Base-by-base conservation (phyloP, 1,139 yeast genomes). In the Debaryomyces nepalensis region DNA sequence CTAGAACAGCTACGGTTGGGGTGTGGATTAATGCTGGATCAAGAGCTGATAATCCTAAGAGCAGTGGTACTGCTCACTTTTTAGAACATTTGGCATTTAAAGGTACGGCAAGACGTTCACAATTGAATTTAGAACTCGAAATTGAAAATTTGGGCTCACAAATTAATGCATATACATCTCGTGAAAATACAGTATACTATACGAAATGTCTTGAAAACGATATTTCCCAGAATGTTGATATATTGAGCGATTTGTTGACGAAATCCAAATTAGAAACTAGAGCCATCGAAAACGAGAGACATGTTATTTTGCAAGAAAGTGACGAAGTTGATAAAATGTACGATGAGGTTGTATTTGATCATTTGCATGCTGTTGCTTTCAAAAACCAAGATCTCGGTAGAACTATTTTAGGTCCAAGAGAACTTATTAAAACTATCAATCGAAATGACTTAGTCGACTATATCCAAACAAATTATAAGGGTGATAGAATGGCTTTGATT, bases 11-110 rank as follows among this genome's bases (percentile, higher is more conserved):
- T 49, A 93, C 99, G 2, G 97, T 95, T 9, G 99, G 98, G 2
- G 93, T 93, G 37, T 86, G 91, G 90, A 91, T 93, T 51, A 97
- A 95, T 64, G 97, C 99, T 35, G 99, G 99, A 1, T 91, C 98
- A 2, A 78, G 99, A 49, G 98, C 98, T 2, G 99, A 93, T 66
- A 86, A 84, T 57, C 81, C 84, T 39, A 79, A 78, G 59, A 89
- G 90, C 55, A 75, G 81, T 44, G 99, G 99, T 35, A 91, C 98
- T 9, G 99, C 99, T 0, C 99, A 93, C 67, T 93, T 93, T 61
- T 71, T 93, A 45, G 99, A 93, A 65, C 99, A 93, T 66, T 73
- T 93, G 56, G 96, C 98, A 3, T 93, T 93, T 71, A 93, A 93
- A 68, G 99, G 99, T 24, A 93, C 99, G 11, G 68, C 77, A 43